phyloP scores from a whole-genome alignment of 108 stramenopile genomes.

The Skeletonema grethae region DNA sequence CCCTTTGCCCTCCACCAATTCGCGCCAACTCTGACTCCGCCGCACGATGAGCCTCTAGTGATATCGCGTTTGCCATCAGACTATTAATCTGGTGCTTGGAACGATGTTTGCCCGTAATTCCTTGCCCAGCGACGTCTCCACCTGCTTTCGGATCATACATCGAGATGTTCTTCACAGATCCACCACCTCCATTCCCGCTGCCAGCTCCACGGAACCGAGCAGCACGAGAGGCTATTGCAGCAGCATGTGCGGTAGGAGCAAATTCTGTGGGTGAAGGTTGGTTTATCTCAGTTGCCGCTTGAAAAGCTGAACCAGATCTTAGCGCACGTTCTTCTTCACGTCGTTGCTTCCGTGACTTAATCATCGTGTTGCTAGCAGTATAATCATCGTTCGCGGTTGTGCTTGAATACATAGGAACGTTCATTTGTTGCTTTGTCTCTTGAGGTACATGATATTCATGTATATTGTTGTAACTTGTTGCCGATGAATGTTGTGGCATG shows the following conservation, averaged over 20 bases:
- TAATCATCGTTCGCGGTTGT: neutral
- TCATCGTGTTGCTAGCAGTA: neutral
- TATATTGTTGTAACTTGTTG: neutral
- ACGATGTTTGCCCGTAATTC: conserved; percentile 44
- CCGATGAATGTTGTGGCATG: neutral
- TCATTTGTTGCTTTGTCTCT: neutral
- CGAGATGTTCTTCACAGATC: conserved; percentile 20
- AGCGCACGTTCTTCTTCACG: conserved; percentile 44
- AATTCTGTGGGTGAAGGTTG: conserved; percentile 49
- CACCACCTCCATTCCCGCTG: conserved; percentile 13
- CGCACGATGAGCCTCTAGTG: conserved; percentile 49
- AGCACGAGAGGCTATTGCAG: conserved; percentile 44
- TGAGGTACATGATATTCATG: conserved; percentile 3
- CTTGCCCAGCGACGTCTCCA: conserved; percentile 32
- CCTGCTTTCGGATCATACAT: conserved; percentile 54
- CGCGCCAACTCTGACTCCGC: conserved; percentile 45
- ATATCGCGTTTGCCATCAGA: conserved; percentile 50
- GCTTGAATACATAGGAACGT: neutral
- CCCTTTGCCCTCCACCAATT: conserved; percentile 21
- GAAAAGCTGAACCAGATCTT: conserved; percentile 35
- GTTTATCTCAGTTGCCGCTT: conserved; percentile 30
- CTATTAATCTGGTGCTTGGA: conserved; percentile 54
- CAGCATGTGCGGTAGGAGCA: conserved; percentile 46
- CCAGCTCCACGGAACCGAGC: conserved; percentile 26
- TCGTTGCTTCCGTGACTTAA: conserved; percentile 38